Evolutionary conservation across 208 protist genomes (phyloP), one percentile per base, ranked within the genome.

Genomic region (Blastocrithidia nonstop): DNA sequence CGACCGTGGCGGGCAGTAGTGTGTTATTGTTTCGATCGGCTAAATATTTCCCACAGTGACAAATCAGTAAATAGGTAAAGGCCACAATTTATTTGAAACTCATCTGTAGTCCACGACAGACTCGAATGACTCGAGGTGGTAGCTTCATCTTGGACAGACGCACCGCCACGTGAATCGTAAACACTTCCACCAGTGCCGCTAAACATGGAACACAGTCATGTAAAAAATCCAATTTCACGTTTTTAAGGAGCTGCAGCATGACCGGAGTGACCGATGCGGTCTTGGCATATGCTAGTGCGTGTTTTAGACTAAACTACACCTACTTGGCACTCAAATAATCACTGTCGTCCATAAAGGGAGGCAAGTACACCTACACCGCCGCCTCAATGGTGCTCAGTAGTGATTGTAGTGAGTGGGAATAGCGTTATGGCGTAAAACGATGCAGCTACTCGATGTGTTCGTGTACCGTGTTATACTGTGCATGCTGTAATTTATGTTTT

Each of bases 61-160:
- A 83, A 4, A 93, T 29, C 15, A 88, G 66, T 6, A 90, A 19
- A 45, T 81, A 93, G 15, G 61, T 71, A 1, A 93, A 49, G 19
- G 70, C 76, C 0, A 42, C 9, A 3, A 50, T 22, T 23, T 88
- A 77, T 33, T 78, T 67, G 11, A 45, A 17, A 16, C 63, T 47
- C 8, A 93, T 57, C 6, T 53, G 17, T 36, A 93, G 57, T 1
- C 62, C 61, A n/a, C 45, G 19, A 28, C 60, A 61, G 21, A 93
- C 58, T 1, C 85, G 85, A 23, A 87, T 45, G 23, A 88, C 61
- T 7, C 80, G 72, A n/a, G 85, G 85, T 7, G 31, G 32, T 22
- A 51, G 45, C 17, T 21, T 21, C 82, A 86, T 92, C 19, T 46
- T 42, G 17, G 28, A 45, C 35, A 68, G 35, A 7, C 75, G 64